A percentile compares a stretch with the other conserved stretches of the same genome.
Evolutionary conservation across 192 early-diverging fungal species (phyloP).

Genomic region (Backusella psychrophila): DNA sequence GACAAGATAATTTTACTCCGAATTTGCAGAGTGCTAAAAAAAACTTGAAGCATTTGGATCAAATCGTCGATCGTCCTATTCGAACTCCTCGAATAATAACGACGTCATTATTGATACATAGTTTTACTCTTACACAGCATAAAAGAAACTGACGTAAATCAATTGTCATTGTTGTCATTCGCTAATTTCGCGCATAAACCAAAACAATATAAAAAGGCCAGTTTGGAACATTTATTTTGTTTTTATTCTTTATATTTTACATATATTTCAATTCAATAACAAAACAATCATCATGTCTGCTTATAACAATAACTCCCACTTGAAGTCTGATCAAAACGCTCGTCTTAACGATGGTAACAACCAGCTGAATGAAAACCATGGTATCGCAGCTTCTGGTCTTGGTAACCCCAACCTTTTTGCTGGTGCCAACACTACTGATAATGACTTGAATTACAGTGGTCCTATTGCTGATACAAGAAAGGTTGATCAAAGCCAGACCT

Average conservation of each 20-base stretch:
- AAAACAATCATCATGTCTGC: conserved; percentile 10
- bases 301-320: conserved; percentile 9
- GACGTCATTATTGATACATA: neutral
- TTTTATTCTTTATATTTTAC: neutral
- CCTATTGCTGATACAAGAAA: conserved; percentile 8
- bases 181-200: neutral
- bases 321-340: neutral
- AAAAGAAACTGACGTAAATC: conserved; percentile 4
- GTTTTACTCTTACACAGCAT: neutral
- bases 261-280: neutral
- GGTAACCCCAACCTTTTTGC: neutral
- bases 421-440: neutral
- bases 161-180: neutral
- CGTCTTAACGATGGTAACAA: neutral
- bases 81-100: neutral
- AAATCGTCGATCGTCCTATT: neutral
- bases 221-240: neutral
- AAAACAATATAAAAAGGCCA: conserved; percentile 6
- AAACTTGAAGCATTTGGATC: neutral
- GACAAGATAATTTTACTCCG: neutral
- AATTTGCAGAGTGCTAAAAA: neutral
- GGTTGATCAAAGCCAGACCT: neutral
- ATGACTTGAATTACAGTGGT: conserved; percentile 4
- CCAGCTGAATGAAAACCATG: conserved; percentile 10
- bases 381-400: conserved; percentile 10